Conservation (phyloP, 768 basidiomycete genomes). For the Neoboletus subvelutipes region DNA sequence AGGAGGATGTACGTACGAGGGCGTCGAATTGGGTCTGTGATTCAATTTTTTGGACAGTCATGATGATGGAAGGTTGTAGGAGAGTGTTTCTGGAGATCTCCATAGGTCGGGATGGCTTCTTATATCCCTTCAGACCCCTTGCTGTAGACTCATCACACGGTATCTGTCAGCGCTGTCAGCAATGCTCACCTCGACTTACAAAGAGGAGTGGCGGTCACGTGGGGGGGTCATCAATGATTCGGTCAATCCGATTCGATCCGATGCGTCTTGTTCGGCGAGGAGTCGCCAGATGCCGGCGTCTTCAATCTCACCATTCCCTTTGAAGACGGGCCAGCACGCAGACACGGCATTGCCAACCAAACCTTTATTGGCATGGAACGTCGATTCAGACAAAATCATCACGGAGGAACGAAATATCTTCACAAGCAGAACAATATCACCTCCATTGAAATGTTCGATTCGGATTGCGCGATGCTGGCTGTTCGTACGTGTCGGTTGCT, state of each 20-base stretch:
- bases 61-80: background rate
- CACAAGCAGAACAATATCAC: background rate
- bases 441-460: too few species aligned
- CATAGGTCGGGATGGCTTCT: background rate
- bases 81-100: background rate
- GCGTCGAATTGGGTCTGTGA: background rate
- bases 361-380: background rate
- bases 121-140: background rate
- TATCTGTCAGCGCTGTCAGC: background rate
- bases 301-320: background rate
- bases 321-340: too few species aligned
- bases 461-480: too few species aligned
- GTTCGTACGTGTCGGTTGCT: too few species aligned
- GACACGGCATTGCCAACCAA: too few species aligned
- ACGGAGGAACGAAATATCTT: background rate
- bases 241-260: background rate
- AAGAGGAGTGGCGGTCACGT: background rate
- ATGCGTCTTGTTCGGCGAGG: too few species aligned
- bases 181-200: background rate
- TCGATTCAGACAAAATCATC: background rate
- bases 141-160: conserved; percentile 2
- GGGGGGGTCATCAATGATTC: background rate
- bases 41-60: background rate
- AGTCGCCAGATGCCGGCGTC: too few species aligned
- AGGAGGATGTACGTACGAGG: conserved; percentile 6